Conservation (phyloP, 768 basidiomycete genomes). For the Agrocybe pediades region DNA sequence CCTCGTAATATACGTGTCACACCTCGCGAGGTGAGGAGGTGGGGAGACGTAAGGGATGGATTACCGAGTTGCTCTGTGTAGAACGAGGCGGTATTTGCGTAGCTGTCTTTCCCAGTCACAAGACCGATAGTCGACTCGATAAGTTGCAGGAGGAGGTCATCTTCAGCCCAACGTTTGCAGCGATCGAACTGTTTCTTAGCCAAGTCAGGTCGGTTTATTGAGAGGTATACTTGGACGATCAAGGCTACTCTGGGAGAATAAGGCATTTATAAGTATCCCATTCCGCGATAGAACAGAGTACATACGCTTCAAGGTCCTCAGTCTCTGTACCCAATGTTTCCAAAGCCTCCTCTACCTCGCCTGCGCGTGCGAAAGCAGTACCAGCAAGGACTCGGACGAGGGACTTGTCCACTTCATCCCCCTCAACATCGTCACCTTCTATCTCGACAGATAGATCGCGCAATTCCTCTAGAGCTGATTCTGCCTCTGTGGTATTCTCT, state of each 20-base stretch:
- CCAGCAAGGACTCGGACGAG: slow-evolving; percentile 80
- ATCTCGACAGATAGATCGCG: slow-evolving; percentile 87
- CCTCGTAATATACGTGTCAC: slow-evolving; percentile 78
- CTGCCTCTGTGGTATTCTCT: slow-evolving; percentile 44
- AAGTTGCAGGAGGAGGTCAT: slow-evolving; percentile 85
- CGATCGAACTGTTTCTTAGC: slow-evolving; percentile 85
- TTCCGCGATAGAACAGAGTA: slow-evolving; percentile 28
- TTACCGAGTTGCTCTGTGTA: slow-evolving; percentile 85
- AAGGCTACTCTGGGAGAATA: slow-evolving; percentile 63
- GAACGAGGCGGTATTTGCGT: slow-evolving; percentile 57
- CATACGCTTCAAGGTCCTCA: slow-evolving; percentile 87
- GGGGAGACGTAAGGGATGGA: slow-evolving; percentile 73
- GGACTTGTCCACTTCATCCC: slow-evolving; percentile 67
- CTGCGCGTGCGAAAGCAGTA: slow-evolving; percentile 83
- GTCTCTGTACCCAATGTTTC: slow-evolving; percentile 81
- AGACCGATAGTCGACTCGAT: slow-evolving; percentile 85
- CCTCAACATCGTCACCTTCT: slow-evolving; percentile 76
- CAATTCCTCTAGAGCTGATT: slow-evolving; percentile 73
- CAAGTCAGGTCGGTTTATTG: slow-evolving; percentile 85
- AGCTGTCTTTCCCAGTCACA: slow-evolving; percentile 72
- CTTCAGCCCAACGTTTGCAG: slow-evolving; percentile 85
- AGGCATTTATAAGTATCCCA: not conserved
- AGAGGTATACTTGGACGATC: slow-evolving; percentile 85
- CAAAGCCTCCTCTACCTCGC: slow-evolving; percentile 89
- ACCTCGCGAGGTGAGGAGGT: slow-evolving; percentile 77